A percentile compares a stretch with the other conserved stretches of the same genome.
Evolutionary conservation across 768 basidiomycete species (phyloP).

Genomic region (Suillus luteus): DNA sequence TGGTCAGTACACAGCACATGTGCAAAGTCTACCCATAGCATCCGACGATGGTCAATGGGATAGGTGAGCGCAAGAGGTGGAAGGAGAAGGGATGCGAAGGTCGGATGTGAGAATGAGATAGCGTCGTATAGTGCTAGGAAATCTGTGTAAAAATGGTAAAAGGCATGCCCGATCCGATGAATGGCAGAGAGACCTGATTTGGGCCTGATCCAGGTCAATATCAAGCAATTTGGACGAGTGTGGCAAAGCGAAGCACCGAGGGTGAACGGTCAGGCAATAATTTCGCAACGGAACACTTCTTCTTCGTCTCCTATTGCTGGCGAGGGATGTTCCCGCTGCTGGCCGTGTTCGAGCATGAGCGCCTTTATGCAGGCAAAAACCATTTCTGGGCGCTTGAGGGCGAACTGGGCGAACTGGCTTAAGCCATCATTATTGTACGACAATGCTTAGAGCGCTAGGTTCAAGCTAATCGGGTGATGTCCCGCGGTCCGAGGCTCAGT

Average conservation of each 20-base stretch:
- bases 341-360: slow-evolving; percentile 93
- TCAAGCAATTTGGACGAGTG: background rate
- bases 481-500: too few species aligned
- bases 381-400: slow-evolving; percentile 31
- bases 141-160: slow-evolving; percentile 94
- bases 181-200: slow-evolving; percentile 52
- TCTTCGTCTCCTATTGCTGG: slow-evolving; percentile 35
- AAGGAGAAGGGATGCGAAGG: slow-evolving; percentile 76
- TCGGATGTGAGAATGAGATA: slow-evolving; percentile 80
- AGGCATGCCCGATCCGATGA: slow-evolving; percentile 68
- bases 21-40: slow-evolving; percentile 79
- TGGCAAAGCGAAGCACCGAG: slow-evolving; percentile 5
- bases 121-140: slow-evolving; percentile 89
- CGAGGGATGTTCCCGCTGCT: slow-evolving; percentile 26
- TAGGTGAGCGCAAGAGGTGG: slow-evolving; percentile 78
- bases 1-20: slow-evolving; percentile 56
- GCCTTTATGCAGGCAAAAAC: slow-evolving; percentile 90
- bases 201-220: slow-evolving; percentile 51
- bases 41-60: slow-evolving; percentile 78
- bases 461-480: too few species aligned
- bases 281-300: slow-evolving; percentile 74
- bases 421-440: slow-evolving; percentile 43
- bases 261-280: slow-evolving; percentile 62
- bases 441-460: slow-evolving; percentile 21
- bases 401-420: slow-evolving; percentile 27